phyloP scores from a whole-genome alignment of 768 basidiomycete genomes.

The Pleurotus eryngii region DNA sequence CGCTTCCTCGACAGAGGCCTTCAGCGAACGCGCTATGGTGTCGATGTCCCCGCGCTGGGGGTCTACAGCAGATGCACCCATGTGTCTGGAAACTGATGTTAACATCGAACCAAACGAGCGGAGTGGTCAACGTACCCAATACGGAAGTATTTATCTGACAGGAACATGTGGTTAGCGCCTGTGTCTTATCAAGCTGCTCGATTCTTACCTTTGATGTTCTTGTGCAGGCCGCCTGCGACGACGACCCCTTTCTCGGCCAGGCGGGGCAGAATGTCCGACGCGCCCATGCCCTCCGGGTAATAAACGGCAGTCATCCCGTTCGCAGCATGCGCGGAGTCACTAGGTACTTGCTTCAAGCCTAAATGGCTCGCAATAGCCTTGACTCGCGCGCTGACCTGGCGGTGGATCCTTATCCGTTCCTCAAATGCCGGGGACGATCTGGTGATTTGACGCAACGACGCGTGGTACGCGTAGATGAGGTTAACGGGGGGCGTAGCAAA shows the following conservation, averaged over 20 bases:
- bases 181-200: not conserved
- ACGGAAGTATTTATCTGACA: conserved; percentile 71
- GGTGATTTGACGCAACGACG: conserved; percentile 69
- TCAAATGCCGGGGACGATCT: conserved; percentile 54
- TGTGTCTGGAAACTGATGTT: conserved; percentile 51
- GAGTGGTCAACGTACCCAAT: conserved; percentile 48
- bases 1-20: conserved; percentile 39
- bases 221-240: conserved; percentile 80
- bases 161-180: no score
- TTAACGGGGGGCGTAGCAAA: conserved; percentile 90
- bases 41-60: conserved; percentile 65
- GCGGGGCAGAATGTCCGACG: conserved; percentile 66
- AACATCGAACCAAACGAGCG: not conserved
- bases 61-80: conserved; percentile 78
- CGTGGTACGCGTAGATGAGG: conserved; percentile 79
- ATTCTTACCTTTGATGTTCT: conserved; percentile 58
- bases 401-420: conserved; percentile 70
- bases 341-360: conserved; percentile 66
- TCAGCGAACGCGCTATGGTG: conserved; percentile 54
- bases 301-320: conserved; percentile 91
- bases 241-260: conserved; percentile 65
- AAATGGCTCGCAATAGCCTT: conserved; percentile 59
- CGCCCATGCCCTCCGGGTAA: conserved; percentile 68
- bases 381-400: conserved; percentile 57
- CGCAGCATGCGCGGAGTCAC: conserved; percentile 53